phyloP scores from a whole-genome alignment of 306 rosid species.

The Citrullus amarus region DNA sequence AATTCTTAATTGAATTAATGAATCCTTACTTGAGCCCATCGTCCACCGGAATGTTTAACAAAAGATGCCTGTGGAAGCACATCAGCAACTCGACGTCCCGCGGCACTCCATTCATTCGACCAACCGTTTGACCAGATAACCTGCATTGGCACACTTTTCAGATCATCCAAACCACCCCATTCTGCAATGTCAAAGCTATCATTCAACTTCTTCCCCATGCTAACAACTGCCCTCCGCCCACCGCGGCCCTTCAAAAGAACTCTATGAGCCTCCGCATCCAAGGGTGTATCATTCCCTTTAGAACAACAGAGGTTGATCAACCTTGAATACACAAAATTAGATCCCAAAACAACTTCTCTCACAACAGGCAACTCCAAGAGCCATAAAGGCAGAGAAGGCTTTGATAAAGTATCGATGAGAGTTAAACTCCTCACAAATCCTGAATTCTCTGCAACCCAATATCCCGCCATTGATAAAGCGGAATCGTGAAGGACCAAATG shows the following conservation, averaged over 20 bases:
- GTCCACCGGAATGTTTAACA: slow-evolving; percentile 61
- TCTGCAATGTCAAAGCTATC: slow-evolving; percentile 67
- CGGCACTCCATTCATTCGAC: slow-evolving; percentile 78
- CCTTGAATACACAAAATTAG: slow-evolving; percentile 28
- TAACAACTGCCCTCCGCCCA: slow-evolving; percentile 54
- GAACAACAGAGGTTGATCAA: slow-evolving; percentile 55
- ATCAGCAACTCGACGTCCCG: slow-evolving; percentile 52
- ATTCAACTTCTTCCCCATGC: slow-evolving; percentile 62
- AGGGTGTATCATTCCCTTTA: slow-evolving; percentile 25
- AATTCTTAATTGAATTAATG: neutral
- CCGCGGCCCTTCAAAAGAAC: slow-evolving; percentile 58
- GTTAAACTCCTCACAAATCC: slow-evolving; percentile 59
- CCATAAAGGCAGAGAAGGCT: slow-evolving; percentile 56
- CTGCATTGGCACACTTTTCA: slow-evolving; percentile 62
- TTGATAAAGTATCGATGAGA: slow-evolving; percentile 47
- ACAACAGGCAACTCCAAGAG: slow-evolving; percentile 43
- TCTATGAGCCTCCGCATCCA: slow-evolving; percentile 55
- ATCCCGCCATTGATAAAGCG: slow-evolving; percentile 46
- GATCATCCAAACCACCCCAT: slow-evolving; percentile 69
- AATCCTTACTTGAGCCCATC: slow-evolving; percentile 83
- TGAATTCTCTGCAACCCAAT: slow-evolving; percentile 63
- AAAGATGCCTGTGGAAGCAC: slow-evolving; percentile 60
- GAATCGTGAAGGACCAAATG: slow-evolving; percentile 88
- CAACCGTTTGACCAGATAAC: slow-evolving; percentile 67
- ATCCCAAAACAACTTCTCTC: slow-evolving; percentile 59